Evolutionary conservation across 2,329 filamentous ascomycete species (phyloP).

Genomic region (Alternaria sp.): DNA sequence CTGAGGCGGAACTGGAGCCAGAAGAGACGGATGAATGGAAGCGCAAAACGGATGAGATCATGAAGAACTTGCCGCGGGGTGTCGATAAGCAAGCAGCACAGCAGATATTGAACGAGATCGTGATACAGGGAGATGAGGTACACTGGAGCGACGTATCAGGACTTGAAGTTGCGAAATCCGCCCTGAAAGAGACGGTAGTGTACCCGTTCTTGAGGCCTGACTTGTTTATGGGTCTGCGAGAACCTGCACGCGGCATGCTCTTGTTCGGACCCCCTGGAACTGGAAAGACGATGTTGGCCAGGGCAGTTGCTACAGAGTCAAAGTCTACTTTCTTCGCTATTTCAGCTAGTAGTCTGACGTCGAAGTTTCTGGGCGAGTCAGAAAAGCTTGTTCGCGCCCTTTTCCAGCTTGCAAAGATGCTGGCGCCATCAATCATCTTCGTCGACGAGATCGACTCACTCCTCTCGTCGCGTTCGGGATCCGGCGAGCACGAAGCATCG

Average conservation of each 20-base stretch:
- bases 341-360: conserved; percentile 90
- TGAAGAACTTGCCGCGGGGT: conserved; percentile 80
- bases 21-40: conserved; percentile 47
- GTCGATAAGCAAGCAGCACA: conserved; percentile 83
- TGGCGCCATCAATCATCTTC: conserved; percentile 96
- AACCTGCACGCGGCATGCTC: conserved; percentile 93
- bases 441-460: conserved; percentile 98
- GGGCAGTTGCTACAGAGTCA: conserved; percentile 93
- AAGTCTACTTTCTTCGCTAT: conserved; percentile 97
- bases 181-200: conserved; percentile 92
- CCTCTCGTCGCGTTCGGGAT: conserved; percentile 78
- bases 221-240: conserved; percentile 91
- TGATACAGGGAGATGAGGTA: conserved; percentile 92
- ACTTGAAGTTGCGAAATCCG: conserved; percentile 86
- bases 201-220: conserved; percentile 96
- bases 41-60: conserved; percentile 51
- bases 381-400: conserved; percentile 95
- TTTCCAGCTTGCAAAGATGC: conserved; percentile 84
- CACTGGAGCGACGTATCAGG: conserved; percentile 95
- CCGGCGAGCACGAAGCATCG: conserved; percentile 88
- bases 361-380: conserved; percentile 94
- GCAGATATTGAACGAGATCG: conserved; percentile 94
- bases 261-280: conserved; percentile 97
- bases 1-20: conserved; percentile 25
- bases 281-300: conserved; percentile 96